Base-by-base conservation (phyloP, 768 basidiomycete genomes). In the Epithele typhae region DNA sequence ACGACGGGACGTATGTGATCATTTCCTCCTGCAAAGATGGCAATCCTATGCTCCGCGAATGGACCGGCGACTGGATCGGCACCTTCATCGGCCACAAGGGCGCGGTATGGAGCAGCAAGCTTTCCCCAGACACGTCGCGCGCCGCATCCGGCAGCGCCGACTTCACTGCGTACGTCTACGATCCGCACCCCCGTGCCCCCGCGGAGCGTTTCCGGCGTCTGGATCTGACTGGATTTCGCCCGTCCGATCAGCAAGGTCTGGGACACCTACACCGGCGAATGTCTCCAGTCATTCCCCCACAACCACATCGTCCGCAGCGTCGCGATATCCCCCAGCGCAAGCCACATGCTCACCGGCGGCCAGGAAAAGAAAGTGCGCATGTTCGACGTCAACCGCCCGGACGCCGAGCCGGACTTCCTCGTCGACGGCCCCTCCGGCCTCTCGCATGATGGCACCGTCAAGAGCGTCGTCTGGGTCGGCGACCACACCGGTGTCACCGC, bases 61-160 rank as follows among this genome's bases (percentile, higher is more conserved):
- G 94, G 94, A 89, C 91, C 45, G 95, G 95, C 25, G 96, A 99
- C 67, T 99, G 96, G 96, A 89, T 96, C 63, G 96, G 96, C 30
- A 90, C 87, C 15, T 91, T 89, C 64, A 74, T 90, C 34, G 87
- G 87, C 19, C 87, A 89, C 69, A 89, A 91, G 65, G 96, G 95
- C 57, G 95, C 95, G 7, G 95, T 99, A 3, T 99, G 95, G 95
- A 84, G 88, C 55, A 88, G 89, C 40, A 95, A 96, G 68, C 79
- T 99, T 50, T 91, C 87, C 22, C 69, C 76, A 18, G 94, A 97
- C 67, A 80, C 84, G 12, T 81, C 90, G 14, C 78, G 82, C 60
- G 95, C 95, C 12, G 93, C 83, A 18, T 87, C 94, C 2, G 95
- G 87, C 37, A 93, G 91, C 64, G 95, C 95, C 25, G 95, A 98